phyloP scores from a whole-genome alignment of 495 filamentous ascomycete species.

The Sabuloglossum arenarium region DNA sequence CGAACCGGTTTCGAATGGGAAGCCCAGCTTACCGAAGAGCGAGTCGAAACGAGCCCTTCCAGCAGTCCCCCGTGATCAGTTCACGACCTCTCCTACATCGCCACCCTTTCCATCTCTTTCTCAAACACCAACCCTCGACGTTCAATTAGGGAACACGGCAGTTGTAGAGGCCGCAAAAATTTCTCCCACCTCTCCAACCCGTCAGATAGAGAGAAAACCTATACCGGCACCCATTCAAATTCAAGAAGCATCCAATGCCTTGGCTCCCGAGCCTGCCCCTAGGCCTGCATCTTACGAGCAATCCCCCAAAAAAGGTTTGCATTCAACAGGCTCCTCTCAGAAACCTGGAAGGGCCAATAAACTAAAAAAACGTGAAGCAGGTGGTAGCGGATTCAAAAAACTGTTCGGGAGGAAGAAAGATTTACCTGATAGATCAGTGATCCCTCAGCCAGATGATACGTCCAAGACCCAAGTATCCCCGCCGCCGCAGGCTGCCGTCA shows the following conservation, averaged over 20 bases:
- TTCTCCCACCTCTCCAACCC: neutral
- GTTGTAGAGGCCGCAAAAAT: neutral
- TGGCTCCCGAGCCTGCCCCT: conserved; percentile 26
- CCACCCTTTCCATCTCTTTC: neutral
- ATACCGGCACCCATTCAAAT: conserved; percentile 14
- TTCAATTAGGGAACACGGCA: neutral
- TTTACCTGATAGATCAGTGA: neutral
- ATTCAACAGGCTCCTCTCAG: neutral
- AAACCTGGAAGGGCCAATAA: conserved; percentile 22
- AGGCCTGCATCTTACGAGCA: conserved; percentile 25
- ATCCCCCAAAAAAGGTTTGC: conserved; percentile 8
- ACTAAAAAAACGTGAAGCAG: conserved; percentile 29
- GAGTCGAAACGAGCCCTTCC: conserved; percentile 11
- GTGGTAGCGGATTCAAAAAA: conserved; percentile 31
- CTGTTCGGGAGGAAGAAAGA: conserved; percentile 30
- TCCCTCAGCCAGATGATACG: conserved; percentile 3
- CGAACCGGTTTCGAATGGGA: neutral
- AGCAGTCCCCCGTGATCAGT: conserved; percentile 4
- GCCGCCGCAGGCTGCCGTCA: neutral
- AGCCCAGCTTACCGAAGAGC: neutral
- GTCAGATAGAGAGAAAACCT: conserved; percentile 10
- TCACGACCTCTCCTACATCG: neutral
- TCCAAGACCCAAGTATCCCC: conserved; percentile 1
- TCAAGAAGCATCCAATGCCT: neutral
- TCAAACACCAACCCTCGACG: neutral